Conservation (phyloP, 2,329 filamentous ascomycete species). For the Colletotrichum godetiae region DNA sequence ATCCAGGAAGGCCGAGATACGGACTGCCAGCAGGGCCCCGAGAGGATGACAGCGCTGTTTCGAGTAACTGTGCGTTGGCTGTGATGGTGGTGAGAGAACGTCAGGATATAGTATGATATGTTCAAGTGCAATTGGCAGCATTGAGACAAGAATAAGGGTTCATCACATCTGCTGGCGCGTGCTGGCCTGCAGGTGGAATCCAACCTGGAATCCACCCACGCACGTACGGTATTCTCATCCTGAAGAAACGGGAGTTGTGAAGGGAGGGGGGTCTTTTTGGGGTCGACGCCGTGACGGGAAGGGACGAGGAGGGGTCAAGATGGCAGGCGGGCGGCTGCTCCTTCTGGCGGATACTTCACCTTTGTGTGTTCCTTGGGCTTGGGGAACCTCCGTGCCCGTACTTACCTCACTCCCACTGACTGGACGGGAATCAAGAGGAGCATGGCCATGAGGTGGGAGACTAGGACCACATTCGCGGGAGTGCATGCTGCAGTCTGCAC, state of each 20-base stretch:
- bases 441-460: background rate
- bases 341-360: background rate
- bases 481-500: slow-evolving; percentile 15
- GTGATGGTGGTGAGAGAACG: slow-evolving; percentile 1
- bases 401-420: background rate
- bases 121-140: slow-evolving; percentile 13
- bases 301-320: background rate
- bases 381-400: background rate
- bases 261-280: background rate
- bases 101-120: slow-evolving; percentile 3
- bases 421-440: background rate
- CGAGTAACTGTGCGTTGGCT: slow-evolving; percentile 1
- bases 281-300: background rate
- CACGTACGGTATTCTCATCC: slow-evolving; percentile 23
- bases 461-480: slow-evolving; percentile 25
- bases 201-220: slow-evolving; percentile 23
- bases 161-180: slow-evolving; percentile 34
- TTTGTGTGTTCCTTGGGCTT: background rate
- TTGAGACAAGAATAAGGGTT: slow-evolving; percentile 28
- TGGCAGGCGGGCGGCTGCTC: background rate
- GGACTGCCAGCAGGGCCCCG: background rate
- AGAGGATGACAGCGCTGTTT: background rate
- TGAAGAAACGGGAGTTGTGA: slow-evolving; percentile 32
- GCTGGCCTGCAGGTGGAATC: slow-evolving; percentile 34
- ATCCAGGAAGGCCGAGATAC: slow-evolving; percentile 10